A percentile compares a stretch with the other conserved stretches of the same genome.
Conservation (phyloP, 805 yeast genomes). For the Pichia manshurica region DNA sequence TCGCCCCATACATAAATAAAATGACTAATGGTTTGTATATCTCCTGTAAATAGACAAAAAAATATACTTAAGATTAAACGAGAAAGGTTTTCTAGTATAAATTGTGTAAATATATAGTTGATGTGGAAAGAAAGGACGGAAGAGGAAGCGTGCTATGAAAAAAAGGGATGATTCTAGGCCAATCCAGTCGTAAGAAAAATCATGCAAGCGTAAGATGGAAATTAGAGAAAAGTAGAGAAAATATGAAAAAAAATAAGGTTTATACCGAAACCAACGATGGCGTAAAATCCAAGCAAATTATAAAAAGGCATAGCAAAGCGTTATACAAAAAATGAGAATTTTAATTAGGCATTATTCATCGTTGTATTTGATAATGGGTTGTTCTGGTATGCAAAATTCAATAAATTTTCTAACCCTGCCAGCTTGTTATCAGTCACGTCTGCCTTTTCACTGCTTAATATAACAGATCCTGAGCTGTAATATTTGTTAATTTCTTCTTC, state of each 20-base stretch:
- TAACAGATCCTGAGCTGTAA: constrained; percentile 20
- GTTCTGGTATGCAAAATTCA: constrained; percentile 28
- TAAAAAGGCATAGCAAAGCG: not conserved
- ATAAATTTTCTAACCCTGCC: constrained; percentile 24
- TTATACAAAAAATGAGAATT: not conserved
- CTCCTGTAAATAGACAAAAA: constrained; percentile 5
- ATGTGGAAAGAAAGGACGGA: not conserved
- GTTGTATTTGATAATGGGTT: constrained; percentile 24
- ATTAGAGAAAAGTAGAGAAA: no score
- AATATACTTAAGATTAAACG: no score
- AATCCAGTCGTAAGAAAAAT: no score
- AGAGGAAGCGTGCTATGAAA: no score
- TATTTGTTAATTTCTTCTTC: constrained; percentile 25
- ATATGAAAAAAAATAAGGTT: no score
- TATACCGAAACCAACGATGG: no score
- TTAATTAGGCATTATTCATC: constrained; percentile 20
- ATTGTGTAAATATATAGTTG: not conserved
- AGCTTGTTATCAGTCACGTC: constrained; percentile 16
- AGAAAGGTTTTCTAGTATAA: no score
- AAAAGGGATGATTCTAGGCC: no score
- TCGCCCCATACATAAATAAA: not conserved
- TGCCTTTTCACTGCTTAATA: constrained; percentile 8
- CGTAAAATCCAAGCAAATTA: no score
- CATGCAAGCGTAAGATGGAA: no score
- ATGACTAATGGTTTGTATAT: not conserved